phyloP scores from a whole-genome alignment of 345 rosid genomes.

The Syzygium oleosum region DNA sequence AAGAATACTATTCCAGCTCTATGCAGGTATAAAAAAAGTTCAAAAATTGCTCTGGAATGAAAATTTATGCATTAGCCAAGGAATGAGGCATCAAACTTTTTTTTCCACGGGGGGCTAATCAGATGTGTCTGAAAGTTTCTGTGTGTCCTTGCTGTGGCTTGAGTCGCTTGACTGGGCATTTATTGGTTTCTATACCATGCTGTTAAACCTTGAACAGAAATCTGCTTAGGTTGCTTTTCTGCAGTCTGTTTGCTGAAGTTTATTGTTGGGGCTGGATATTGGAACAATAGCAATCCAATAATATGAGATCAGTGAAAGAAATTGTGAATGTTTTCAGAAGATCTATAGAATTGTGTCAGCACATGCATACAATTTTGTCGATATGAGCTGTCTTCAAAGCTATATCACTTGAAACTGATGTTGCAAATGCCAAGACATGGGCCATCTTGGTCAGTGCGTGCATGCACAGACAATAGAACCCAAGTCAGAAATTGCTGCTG shows the following conservation, averaged over 20 bases:
- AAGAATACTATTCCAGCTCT: constrained; percentile 76
- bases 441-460: neutral
- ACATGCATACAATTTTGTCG: neutral
- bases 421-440: neutral
- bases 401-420: neutral
- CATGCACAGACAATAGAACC: neutral
- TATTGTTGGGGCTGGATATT: neutral
- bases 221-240: neutral
- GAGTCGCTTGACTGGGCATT: neutral
- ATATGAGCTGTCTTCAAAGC: neutral
- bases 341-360: neutral
- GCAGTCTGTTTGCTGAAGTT: neutral
- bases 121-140: neutral
- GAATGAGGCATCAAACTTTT: neutral
- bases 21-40: constrained; percentile 57
- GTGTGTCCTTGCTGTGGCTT: neutral
- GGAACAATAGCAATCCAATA: neutral
- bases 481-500: neutral
- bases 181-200: neutral
- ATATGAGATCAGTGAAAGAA: neutral
- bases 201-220: neutral
- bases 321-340: neutral
- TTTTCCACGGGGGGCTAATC: neutral
- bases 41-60: neutral
- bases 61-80: neutral